phyloP scores from a whole-genome alignment of 768 basidiomycete species.

The Pleurotus salmoneostramineus region DNA sequence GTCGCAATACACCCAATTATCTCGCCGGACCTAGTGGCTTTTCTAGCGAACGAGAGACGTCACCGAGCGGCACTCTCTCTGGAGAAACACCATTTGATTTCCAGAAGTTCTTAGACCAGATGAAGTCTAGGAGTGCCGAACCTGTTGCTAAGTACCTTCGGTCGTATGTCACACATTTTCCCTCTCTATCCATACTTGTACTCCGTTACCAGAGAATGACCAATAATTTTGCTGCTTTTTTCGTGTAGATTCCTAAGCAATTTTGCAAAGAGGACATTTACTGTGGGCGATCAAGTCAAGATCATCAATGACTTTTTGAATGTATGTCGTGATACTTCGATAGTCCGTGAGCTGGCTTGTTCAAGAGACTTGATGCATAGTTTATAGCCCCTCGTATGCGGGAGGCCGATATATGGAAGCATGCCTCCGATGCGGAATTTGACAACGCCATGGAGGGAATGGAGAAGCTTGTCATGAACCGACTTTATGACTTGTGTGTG shows the following conservation, averaged over 20 bases:
- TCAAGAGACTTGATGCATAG: constrained; percentile 30
- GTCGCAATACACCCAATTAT: constrained; percentile 12
- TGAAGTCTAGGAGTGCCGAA: constrained; percentile 84
- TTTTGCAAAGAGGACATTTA: constrained; percentile 88
- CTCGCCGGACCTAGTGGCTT: constrained; percentile 6
- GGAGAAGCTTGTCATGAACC: constrained; percentile 99
- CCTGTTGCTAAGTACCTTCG: constrained; percentile 93
- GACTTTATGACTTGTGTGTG: constrained; percentile 90
- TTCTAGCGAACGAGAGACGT: constrained; percentile 15
- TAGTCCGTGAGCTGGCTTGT: constrained; percentile 10
- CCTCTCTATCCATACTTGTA: neutral
- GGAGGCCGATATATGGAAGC: constrained; percentile 78
- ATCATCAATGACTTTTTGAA: constrained; percentile 91
- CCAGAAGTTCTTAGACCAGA: constrained; percentile 91
- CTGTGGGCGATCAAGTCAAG: constrained; percentile 90
- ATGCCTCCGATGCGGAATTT: constrained; percentile 76
- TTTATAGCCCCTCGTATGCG: constrained; percentile 92
- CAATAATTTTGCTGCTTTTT: neutral
- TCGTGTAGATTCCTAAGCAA: constrained; percentile 80
- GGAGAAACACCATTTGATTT: constrained; percentile 74
- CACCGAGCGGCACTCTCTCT: constrained; percentile 17
- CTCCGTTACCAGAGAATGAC: neutral
- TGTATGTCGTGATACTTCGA: constrained; percentile 38
- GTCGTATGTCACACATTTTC: constrained; percentile 58
- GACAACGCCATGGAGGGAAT: constrained; percentile 98